Evolutionary conservation across 345 rosid species (phyloP).

Genomic region (Hypericum androsaemum): DNA sequence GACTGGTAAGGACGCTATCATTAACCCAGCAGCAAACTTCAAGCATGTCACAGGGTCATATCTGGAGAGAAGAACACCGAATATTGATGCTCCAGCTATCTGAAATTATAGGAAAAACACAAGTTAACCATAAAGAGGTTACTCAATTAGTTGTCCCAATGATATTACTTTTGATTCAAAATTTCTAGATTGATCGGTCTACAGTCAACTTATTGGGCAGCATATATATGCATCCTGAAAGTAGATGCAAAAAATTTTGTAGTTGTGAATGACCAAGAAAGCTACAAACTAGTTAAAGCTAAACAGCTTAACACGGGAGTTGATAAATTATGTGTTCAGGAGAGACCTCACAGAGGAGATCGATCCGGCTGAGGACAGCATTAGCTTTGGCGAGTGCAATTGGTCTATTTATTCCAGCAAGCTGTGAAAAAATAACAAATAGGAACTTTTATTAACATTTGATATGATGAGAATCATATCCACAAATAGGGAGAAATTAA

Average conservation of each 20-base stretch:
- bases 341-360: constrained; percentile 84
- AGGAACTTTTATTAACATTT: constrained; percentile 3
- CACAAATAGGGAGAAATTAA: constrained; percentile 1
- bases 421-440: constrained; percentile 31
- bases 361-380: constrained; percentile 78
- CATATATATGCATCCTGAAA: too few relatives aligned
- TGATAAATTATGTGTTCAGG: constrained; percentile 3
- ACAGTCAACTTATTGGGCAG: too few relatives aligned
- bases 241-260: too few relatives aligned
- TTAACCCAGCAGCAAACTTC: constrained; percentile 62
- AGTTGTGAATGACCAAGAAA: background rate
- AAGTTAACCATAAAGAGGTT: constrained; percentile 3
- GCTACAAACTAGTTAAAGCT: background rate
- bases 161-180: too few relatives aligned
- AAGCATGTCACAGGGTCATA: constrained; percentile 80
- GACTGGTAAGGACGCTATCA: constrained; percentile 62
- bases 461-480: constrained; percentile 10
- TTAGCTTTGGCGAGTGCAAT: constrained; percentile 90
- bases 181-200: too few relatives aligned
- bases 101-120: constrained; percentile 17
- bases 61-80: constrained; percentile 74
- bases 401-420: constrained; percentile 85
- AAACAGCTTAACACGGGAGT: background rate
- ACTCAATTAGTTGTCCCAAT: background rate
- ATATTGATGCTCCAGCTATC: constrained; percentile 81